phyloP scores from a whole-genome alignment of 805 yeast genomes.

The Ascoidea asiatica region DNA sequence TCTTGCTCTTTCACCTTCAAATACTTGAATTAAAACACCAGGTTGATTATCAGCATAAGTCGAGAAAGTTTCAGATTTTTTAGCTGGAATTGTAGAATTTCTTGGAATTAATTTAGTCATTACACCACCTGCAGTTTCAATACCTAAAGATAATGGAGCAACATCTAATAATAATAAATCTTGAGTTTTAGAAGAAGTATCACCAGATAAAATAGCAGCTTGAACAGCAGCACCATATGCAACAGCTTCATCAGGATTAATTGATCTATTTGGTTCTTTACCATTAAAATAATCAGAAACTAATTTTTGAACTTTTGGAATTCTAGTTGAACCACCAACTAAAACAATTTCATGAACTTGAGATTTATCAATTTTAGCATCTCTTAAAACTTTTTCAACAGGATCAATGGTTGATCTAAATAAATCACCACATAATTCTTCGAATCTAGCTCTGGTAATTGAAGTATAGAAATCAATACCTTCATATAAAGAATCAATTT shows the following conservation, averaged over 20 bases:
- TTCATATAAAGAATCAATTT: conserved; percentile 88
- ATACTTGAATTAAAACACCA: conserved; percentile 96
- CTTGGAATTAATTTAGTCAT: conserved; percentile 96
- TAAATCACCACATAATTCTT: conserved; percentile 87
- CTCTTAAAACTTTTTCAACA: conserved; percentile 88
- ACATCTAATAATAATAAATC: conserved; percentile 91
- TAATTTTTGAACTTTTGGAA: conserved; percentile 92
- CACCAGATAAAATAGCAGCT: conserved; percentile 95
- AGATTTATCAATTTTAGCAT: conserved; percentile 82
- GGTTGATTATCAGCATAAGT: conserved; percentile 98
- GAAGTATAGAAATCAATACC: conserved; percentile 96
- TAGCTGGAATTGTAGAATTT: conserved; percentile 94
- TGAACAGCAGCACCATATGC: conserved; percentile 99
- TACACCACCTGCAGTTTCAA: conserved; percentile 99
- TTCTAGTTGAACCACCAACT: conserved; percentile 98
- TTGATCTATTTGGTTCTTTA: conserved; percentile 92
- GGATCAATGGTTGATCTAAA: conserved; percentile 93
- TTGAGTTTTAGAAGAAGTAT: conserved; percentile 91
- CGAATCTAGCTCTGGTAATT: conserved; percentile 94
- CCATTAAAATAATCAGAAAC: conserved; percentile 96
- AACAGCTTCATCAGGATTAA: conserved; percentile 98
- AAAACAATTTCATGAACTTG: conserved; percentile 84
- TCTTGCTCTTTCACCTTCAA: conserved; percentile 96
- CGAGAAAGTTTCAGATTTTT: conserved; percentile 93
- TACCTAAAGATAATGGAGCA: conserved; percentile 95